Evolutionary conservation across 176 grass and related monocot species (phyloP).

Genomic region (Dactylis glomerata): DNA sequence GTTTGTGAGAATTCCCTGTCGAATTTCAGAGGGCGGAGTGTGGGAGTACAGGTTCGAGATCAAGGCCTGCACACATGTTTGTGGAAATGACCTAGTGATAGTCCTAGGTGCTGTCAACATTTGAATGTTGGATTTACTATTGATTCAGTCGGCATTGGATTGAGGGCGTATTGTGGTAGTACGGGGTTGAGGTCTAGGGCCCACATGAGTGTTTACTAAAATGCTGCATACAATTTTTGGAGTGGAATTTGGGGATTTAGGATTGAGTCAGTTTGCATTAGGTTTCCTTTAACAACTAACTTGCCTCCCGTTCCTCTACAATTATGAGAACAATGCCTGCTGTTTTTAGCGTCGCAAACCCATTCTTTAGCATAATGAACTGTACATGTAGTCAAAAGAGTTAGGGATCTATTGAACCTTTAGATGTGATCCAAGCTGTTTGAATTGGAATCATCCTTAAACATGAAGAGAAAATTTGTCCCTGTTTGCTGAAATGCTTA

Average conservation of each 20-base stretch:
- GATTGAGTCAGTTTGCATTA: neutral
- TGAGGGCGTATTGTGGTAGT: no score
- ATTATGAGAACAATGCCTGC: neutral
- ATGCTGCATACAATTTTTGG: no score
- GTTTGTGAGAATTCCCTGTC: conserved; percentile 39
- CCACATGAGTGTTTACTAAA: no score
- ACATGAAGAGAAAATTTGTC: neutral
- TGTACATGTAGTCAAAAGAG: neutral
- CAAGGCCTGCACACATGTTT: neutral
- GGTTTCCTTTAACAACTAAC: neutral
- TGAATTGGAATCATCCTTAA: neutral
- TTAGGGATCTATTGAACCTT: neutral
- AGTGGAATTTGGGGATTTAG: neutral
- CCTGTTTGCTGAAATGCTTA: neutral
- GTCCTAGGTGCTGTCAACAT: neutral
- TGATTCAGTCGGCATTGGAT: no score
- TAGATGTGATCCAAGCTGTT: neutral
- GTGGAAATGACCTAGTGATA: neutral
- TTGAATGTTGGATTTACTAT: no score
- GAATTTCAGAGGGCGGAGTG: neutral
- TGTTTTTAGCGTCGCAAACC: neutral
- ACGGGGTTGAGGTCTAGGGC: no score
- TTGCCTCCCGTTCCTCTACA: neutral
- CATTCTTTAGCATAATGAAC: neutral
- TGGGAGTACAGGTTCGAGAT: neutral